These are phyloP conservation scores for Gardenia jasminoides DNA, from an alignment of 257 asterid species.

Conservation along the genomic window DNA sequence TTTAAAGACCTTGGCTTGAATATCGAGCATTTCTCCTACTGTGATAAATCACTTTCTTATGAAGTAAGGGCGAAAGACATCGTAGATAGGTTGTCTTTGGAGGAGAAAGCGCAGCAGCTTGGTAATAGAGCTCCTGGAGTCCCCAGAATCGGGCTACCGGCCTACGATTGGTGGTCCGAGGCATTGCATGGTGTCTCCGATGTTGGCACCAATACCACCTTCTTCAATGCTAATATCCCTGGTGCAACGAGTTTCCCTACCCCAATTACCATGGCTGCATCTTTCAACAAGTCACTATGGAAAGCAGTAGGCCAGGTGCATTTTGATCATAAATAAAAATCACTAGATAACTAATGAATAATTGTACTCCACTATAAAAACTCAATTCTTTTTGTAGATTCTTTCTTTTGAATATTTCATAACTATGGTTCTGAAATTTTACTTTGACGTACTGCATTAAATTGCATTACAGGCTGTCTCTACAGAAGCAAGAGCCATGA, in stretches of 20 bases:
- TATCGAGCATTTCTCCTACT: slow-evolving; percentile 8
- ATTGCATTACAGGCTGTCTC: slow-evolving; percentile 34
- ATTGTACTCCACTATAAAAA: too few relatives aligned
- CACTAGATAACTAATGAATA: too few relatives aligned
- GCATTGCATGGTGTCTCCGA: slow-evolving; percentile 50
- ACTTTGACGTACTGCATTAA: too few relatives aligned
- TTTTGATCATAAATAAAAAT: too few relatives aligned
- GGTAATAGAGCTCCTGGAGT: slow-evolving; percentile 42
- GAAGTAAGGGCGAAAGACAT: slow-evolving; percentile 41
- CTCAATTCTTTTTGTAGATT: too few relatives aligned
- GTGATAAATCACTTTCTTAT: slow-evolving; percentile 27
- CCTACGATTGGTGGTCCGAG: slow-evolving; percentile 60
- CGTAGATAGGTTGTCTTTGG: slow-evolving; percentile 40
- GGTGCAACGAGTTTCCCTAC: slow-evolving; percentile 11
- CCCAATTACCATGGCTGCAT: neutral
- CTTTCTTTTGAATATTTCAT: too few relatives aligned
- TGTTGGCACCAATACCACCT: slow-evolving; percentile 14
- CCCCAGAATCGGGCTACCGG: slow-evolving; percentile 38
- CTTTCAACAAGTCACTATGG: slow-evolving; percentile 12
- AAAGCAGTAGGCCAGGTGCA: slow-evolving; percentile 7
- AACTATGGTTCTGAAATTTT: too few relatives aligned
- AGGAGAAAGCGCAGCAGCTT: slow-evolving; percentile 37
- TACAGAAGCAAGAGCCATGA: slow-evolving; percentile 57
- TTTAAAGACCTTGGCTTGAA: slow-evolving; percentile 29
- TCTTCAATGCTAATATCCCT: slow-evolving; percentile 1